A percentile compares a stretch with the other conserved stretches of the same genome.
Evolutionary conservation across 192 early-diverging fungal genomes (phyloP).

Genomic region (Backusella sp.): DNA sequence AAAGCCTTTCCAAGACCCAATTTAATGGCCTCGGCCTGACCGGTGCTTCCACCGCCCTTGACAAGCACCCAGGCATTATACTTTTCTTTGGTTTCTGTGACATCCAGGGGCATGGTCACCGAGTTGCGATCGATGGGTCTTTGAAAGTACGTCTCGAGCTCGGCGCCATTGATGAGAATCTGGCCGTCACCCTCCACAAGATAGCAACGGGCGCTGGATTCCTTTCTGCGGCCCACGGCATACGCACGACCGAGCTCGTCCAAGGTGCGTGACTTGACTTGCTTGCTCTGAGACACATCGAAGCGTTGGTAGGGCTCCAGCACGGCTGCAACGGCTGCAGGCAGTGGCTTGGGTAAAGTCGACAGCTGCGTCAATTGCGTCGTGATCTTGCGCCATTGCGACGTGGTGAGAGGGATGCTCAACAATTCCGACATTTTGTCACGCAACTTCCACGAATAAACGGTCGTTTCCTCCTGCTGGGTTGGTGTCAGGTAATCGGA

Average conservation of each 20-base stretch:
- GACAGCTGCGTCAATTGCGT: slow-evolving; percentile 47
- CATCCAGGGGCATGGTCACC: slow-evolving; percentile 70
- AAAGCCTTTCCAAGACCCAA: slow-evolving; percentile 78
- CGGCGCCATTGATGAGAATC: slow-evolving; percentile 76
- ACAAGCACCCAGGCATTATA: slow-evolving; percentile 88
- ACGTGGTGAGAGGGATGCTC: slow-evolving; percentile 50
- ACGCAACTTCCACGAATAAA: slow-evolving; percentile 37
- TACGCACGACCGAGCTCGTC: slow-evolving; percentile 75
- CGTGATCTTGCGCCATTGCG: slow-evolving; percentile 52
- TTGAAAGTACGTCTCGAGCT: slow-evolving; percentile 74
- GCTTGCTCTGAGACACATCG: slow-evolving; percentile 34
- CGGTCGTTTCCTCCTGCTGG: no score
- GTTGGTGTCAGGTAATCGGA: not conserved
- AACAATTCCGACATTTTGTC: slow-evolving; percentile 43
- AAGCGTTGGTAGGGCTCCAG: slow-evolving; percentile 35
- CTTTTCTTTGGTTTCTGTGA: slow-evolving; percentile 61
- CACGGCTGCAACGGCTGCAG: slow-evolving; percentile 30
- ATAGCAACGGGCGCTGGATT: slow-evolving; percentile 73
- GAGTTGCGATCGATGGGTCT: slow-evolving; percentile 63
- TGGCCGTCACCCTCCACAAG: slow-evolving; percentile 68
- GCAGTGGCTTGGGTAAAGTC: slow-evolving; percentile 35
- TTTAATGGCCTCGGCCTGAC: slow-evolving; percentile 85
- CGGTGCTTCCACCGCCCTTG: slow-evolving; percentile 76
- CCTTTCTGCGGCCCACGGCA: slow-evolving; percentile 79
- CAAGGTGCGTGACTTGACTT: slow-evolving; percentile 42